phyloP scores from a whole-genome alignment of 108 stramenopile species.

The Pseudonitzschia delicatissima region DNA sequence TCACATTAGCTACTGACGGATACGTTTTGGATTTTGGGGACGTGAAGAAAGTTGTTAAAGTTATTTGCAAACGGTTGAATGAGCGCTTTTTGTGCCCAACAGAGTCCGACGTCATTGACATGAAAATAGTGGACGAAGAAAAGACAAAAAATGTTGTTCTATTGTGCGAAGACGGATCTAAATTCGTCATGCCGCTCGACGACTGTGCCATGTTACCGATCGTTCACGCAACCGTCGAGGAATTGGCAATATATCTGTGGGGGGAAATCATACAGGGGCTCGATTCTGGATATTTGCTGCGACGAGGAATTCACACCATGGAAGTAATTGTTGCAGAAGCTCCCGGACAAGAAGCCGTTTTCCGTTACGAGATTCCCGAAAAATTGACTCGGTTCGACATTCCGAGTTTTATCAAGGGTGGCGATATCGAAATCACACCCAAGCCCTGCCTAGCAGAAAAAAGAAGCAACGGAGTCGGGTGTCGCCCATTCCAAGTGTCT shows the following conservation, averaged over 20 bases:
- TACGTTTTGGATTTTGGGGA: slow-evolving; percentile 95
- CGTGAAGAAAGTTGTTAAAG: slow-evolving; percentile 76
- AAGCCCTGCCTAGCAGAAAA: slow-evolving; percentile 23
- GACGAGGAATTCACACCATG: slow-evolving; percentile 81
- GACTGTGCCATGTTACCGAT: slow-evolving; percentile 92
- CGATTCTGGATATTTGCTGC: slow-evolving; percentile 53
- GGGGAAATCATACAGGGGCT: slow-evolving; percentile 59
- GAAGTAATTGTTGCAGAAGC: slow-evolving; percentile 90
- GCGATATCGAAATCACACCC: slow-evolving; percentile 24
- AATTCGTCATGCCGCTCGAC: slow-evolving; percentile 70
- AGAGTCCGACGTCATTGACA: slow-evolving; percentile 77
- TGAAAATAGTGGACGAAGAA: slow-evolving; percentile 27
- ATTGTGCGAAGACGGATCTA: slow-evolving; percentile 83
- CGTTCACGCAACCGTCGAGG: slow-evolving; percentile 93
- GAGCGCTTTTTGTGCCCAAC: slow-evolving; percentile 92
- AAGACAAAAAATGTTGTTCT: slow-evolving; percentile 51
- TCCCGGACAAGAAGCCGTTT: slow-evolving; percentile 81
- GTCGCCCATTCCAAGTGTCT: neutral
- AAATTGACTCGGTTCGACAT: slow-evolving; percentile 18
- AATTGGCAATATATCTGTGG: slow-evolving; percentile 88
- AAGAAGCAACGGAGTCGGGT: neutral
- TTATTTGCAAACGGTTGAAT: slow-evolving; percentile 87
- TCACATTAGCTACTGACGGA: slow-evolving; percentile 71
- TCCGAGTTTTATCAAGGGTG: slow-evolving; percentile 32
- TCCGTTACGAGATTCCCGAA: slow-evolving; percentile 58